Evolutionary conservation across 2,329 filamentous ascomycete genomes (phyloP).

Genomic region (Colletotrichum abscissum): DNA sequence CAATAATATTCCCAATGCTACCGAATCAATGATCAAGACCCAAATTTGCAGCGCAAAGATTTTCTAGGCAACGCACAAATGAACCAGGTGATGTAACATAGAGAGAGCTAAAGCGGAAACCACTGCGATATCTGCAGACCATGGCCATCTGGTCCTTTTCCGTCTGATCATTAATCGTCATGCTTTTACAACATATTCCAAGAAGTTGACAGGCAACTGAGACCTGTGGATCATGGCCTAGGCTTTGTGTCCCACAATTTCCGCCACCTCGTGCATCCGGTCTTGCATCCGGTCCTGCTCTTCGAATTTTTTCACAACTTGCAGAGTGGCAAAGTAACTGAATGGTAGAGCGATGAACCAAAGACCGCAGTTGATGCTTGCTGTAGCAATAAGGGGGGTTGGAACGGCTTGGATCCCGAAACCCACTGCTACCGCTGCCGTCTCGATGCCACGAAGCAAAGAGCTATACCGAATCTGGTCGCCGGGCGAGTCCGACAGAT

Average conservation of each 20-base stretch:
- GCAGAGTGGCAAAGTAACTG: constrained; percentile 55
- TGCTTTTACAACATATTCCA: not conserved
- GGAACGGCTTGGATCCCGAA: constrained; percentile 58
- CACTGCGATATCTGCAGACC: not conserved
- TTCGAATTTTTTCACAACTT: constrained; percentile 53
- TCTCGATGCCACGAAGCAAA: constrained; percentile 54
- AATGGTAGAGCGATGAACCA: constrained; percentile 56
- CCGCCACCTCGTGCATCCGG: not conserved
- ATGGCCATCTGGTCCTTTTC: not conserved
- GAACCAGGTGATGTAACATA: not conserved
- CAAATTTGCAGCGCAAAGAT: not conserved
- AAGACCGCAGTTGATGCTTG: constrained; percentile 52
- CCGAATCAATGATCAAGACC: too few relatives aligned
- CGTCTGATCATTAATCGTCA: too few relatives aligned
- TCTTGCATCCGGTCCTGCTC: constrained; percentile 42
- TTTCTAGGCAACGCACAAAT: not conserved
- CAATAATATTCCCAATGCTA: not conserved
- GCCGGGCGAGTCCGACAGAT: constrained; percentile 54
- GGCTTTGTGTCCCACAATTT: too few relatives aligned
- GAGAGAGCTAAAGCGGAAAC: not conserved
- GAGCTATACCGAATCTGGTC: constrained; percentile 58
- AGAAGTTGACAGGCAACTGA: not conserved
- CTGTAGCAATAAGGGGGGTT: constrained; percentile 54
- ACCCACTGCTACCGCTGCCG: constrained; percentile 52
- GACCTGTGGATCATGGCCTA: not conserved